Percentiles rank a stretch among this genome's conserved stretches.
Evolutionary conservation across 805 yeast genomes (phyloP).

Genomic region (Blastobotrys attinorum): DNA sequence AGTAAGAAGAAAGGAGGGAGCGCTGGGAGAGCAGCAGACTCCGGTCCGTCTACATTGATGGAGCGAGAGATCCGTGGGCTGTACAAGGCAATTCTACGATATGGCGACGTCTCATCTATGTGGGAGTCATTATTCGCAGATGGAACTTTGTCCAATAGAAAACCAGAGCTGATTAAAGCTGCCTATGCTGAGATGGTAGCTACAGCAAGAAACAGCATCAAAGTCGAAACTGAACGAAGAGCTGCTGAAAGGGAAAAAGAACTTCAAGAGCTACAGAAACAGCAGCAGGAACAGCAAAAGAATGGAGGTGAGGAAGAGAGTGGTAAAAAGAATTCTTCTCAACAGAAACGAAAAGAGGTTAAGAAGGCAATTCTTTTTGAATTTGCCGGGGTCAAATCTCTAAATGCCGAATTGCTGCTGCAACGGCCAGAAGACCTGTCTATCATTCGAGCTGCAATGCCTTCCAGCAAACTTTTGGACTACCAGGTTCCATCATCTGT

Average conservation of each 20-base stretch:
- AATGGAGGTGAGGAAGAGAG: constrained; percentile 27
- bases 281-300: constrained; percentile 28
- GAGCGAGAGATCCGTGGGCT: constrained; percentile 84
- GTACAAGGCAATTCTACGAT: constrained; percentile 71
- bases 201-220: constrained; percentile 52
- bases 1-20: constrained; percentile 32
- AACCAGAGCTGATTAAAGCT: constrained; percentile 67
- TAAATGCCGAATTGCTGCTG: constrained; percentile 83
- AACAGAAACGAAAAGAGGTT: constrained; percentile 36
- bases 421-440: constrained; percentile 82
- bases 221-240: constrained; percentile 60
- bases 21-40: constrained; percentile 17
- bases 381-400: constrained; percentile 74
- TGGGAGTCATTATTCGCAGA: constrained; percentile 87
- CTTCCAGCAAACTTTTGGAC: constrained; percentile 41
- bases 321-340: neutral
- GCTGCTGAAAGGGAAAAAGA: constrained; percentile 25
- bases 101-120: constrained; percentile 64
- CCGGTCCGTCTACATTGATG: too few relatives aligned
- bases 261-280: constrained; percentile 22
- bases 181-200: constrained; percentile 67
- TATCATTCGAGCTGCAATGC: constrained; percentile 46
- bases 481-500: constrained; percentile 58
- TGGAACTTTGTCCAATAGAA: constrained; percentile 79
- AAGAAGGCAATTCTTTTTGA: constrained; percentile 86